Evolutionary conservation across 1,139 yeast genomes (phyloP).

Genomic region (Lodderomyces theae): DNA sequence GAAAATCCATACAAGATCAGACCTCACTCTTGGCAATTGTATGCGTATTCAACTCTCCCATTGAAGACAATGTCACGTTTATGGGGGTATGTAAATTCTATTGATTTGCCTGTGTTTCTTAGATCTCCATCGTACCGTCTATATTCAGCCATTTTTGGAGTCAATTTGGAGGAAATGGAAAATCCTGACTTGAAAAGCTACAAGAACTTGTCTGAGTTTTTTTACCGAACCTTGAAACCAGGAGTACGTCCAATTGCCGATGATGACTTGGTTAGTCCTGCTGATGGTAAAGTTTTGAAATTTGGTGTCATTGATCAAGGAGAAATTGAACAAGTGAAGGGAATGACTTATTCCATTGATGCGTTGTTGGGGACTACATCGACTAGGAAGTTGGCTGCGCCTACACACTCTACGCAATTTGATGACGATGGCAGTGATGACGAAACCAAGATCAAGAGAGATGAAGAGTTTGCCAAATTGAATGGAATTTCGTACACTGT

Average conservation of each 20-base stretch:
- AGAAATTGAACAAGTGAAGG: conserved; percentile 94
- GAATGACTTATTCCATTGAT: conserved; percentile 87
- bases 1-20: conserved; percentile 46
- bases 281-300: conserved; percentile 89
- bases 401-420: conserved; percentile 54
- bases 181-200: conserved; percentile 76
- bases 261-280: conserved; percentile 76
- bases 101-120: conserved; percentile 84
- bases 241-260: conserved; percentile 78
- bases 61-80: conserved; percentile 85
- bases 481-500: conserved; percentile 74
- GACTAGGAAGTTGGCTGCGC: conserved; percentile 52
- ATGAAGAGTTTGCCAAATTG: conserved; percentile 73
- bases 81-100: conserved; percentile 90
- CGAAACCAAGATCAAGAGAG: conserved; percentile 47
- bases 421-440: conserved; percentile 36
- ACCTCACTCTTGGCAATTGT: conserved; percentile 83
- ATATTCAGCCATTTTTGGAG: conserved; percentile 82
- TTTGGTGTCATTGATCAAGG: conserved; percentile 82
- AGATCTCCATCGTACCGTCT: conserved; percentile 79
- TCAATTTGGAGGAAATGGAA: conserved; percentile 81
- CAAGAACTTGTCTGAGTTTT: conserved; percentile 83
- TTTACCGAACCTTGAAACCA: conserved; percentile 77
- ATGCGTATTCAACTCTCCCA: conserved; percentile 87
- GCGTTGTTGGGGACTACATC: conserved; percentile 73